Percentiles rank a stretch among this genome's conserved stretches.
phyloP scores from a whole-genome alignment of 2,329 filamentous ascomycete species.

The Orbilia quercus region DNA sequence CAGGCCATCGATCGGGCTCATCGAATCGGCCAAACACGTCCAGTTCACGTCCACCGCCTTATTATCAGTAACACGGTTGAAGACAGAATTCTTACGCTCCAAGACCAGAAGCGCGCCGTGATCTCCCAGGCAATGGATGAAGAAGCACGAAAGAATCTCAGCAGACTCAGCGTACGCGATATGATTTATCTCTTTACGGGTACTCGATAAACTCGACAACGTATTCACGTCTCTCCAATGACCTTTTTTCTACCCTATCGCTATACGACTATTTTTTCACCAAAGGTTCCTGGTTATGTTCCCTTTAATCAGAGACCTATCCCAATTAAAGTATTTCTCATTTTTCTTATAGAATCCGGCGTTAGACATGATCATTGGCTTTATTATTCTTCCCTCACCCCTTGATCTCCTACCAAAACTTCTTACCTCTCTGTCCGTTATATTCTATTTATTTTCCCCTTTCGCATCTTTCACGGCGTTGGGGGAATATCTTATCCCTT shows the following conservation, averaged over 20 bases:
- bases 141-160: constrained; percentile 73
- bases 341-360: no score
- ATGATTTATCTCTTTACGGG: constrained; percentile 71
- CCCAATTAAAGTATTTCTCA: neutral
- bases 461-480: no score
- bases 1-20: constrained; percentile 91
- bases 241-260: constrained; percentile 11
- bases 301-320: constrained; percentile 13
- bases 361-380: no score
- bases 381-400: no score
- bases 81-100: constrained; percentile 82
- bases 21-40: constrained; percentile 80
- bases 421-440: no score
- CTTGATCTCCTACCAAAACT: no score
- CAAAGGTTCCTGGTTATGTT: constrained; percentile 1
- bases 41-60: constrained; percentile 83
- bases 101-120: constrained; percentile 80
- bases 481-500: no score
- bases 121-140: constrained; percentile 85
- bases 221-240: neutral
- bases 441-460: no score
- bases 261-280: neutral
- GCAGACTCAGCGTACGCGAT: constrained; percentile 74
- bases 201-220: constrained; percentile 3
- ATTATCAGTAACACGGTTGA: constrained; percentile 83